Evolutionary conservation across 352 stramenopile species (phyloP).

Genomic region (Thalassiosira hispida): DNA sequence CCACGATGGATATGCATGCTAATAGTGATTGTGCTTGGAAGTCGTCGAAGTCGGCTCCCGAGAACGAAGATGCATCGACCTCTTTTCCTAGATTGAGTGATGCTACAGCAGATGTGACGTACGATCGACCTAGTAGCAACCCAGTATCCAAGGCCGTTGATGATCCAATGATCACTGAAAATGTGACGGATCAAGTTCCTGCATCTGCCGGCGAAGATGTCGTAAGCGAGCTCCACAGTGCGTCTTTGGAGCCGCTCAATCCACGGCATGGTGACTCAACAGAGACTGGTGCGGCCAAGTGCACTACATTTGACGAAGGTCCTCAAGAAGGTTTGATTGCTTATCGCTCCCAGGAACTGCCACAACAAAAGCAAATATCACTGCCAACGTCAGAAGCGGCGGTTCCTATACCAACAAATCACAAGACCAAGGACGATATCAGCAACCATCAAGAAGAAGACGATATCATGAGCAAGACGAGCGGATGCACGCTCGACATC

Average conservation of each 20-base stretch:
- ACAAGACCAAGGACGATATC: background rate
- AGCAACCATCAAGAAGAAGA: constrained; percentile 10
- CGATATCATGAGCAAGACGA: constrained; percentile 21
- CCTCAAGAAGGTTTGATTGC: background rate
- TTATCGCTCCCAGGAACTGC: too few species aligned
- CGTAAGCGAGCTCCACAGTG: background rate
- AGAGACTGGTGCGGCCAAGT: background rate
- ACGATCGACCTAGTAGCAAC: background rate
- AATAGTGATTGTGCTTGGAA: too few species aligned
- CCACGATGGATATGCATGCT: too few species aligned
- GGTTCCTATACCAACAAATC: background rate
- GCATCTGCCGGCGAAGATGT: background rate
- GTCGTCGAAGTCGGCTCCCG: too few species aligned
- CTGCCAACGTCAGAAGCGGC: background rate
- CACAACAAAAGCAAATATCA: background rate
- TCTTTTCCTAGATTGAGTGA: background rate
- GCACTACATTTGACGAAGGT: background rate
- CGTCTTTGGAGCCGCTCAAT: background rate
- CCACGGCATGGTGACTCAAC: too few species aligned
- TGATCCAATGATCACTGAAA: background rate
- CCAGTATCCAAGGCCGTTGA: background rate
- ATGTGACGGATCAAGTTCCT: background rate
- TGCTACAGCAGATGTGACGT: background rate
- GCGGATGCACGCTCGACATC: constrained; percentile 6
- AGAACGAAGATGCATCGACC: background rate